These are phyloP conservation scores for Globisporangium spinosum DNA, from an alignment of 352 stramenopile species.

Conservation along the genomic window DNA sequence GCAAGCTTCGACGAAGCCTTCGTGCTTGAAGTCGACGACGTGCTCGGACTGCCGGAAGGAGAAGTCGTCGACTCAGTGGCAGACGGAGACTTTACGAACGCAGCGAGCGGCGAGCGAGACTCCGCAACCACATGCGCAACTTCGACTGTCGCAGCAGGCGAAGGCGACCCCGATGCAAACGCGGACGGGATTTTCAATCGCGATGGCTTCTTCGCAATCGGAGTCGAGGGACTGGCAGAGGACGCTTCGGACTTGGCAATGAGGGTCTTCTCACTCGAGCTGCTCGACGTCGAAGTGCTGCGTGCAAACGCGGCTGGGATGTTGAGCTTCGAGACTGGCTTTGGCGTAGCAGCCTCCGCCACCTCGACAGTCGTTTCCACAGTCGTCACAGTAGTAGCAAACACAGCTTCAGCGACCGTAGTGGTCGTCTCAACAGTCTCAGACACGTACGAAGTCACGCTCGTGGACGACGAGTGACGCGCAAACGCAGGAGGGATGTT, in stretches of 20 bases:
- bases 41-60: not conserved
- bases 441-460: not conserved
- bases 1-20: conserved; percentile 42
- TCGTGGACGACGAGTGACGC: not conserved
- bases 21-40: not conserved
- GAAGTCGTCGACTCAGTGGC: not conserved
- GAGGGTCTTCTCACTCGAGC: conserved; percentile 21
- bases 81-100: conserved; percentile 1
- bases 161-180: conserved; percentile 16
- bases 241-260: not conserved
- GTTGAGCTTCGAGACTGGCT: conserved; percentile 63
- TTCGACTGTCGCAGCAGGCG: not conserved
- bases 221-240: conserved; percentile 5
- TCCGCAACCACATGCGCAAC: not conserved
- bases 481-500: conserved; percentile 24
- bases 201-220: conserved; percentile 24
- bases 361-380: conserved; percentile 7
- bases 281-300: conserved; percentile 30
- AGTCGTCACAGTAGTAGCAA: not conserved
- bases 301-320: conserved; percentile 50
- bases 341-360: conserved; percentile 20
- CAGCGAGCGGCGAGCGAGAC: conserved; percentile 3
- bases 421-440: not conserved
- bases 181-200: conserved; percentile 32
- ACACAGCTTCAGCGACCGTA: not conserved